Percentiles rank a stretch among this genome's conserved stretches.
These are phyloP conservation scores for Zygoascus hellenicus DNA, from an alignment of 1,139 yeast genomes.

Conservation along the genomic window DNA sequence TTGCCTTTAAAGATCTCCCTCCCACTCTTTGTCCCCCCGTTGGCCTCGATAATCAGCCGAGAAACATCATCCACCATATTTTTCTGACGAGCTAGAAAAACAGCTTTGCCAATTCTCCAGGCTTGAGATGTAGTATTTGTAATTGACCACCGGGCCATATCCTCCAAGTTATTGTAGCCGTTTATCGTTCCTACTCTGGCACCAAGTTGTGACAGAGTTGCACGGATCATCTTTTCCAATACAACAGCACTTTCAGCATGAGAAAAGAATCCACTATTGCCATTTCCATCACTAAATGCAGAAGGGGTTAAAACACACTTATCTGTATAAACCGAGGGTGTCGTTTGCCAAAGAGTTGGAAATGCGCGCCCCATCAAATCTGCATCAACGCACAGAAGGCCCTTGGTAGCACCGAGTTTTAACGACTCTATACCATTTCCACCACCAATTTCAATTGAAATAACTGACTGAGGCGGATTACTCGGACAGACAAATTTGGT, in stretches of 20 bases:
- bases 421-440: slow-evolving; percentile 41
- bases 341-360: slow-evolving; percentile 40
- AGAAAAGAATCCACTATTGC: slow-evolving; percentile 37
- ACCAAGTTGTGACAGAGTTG: slow-evolving; percentile 40
- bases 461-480: slow-evolving; percentile 30
- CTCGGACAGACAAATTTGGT: slow-evolving; percentile 26
- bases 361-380: slow-evolving; percentile 47
- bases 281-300: slow-evolving; percentile 44
- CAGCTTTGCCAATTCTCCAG: slow-evolving; percentile 47
- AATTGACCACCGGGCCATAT: slow-evolving; percentile 20
- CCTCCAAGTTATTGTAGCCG: slow-evolving; percentile 33
- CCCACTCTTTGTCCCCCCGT: slow-evolving; percentile 37
- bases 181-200: slow-evolving; percentile 39
- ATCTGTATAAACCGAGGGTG: slow-evolving; percentile 31
- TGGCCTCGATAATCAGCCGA: slow-evolving; percentile 36
- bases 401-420: slow-evolving; percentile 23
- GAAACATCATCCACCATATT: slow-evolving; percentile 37
- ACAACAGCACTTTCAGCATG: slow-evolving; percentile 34
- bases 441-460: slow-evolving; percentile 43
- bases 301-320: slow-evolving; percentile 34
- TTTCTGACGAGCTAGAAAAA: slow-evolving; percentile 35
- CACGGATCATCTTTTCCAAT: slow-evolving; percentile 39
- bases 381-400: slow-evolving; percentile 38
- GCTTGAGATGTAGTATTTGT: slow-evolving; percentile 36
- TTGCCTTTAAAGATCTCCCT: slow-evolving; percentile 40